A percentile compares a stretch with the other conserved stretches of the same genome.
Evolutionary conservation across 2,329 filamentous ascomycete genomes (phyloP).

Genomic region (Colletotrichum eremochloae): DNA sequence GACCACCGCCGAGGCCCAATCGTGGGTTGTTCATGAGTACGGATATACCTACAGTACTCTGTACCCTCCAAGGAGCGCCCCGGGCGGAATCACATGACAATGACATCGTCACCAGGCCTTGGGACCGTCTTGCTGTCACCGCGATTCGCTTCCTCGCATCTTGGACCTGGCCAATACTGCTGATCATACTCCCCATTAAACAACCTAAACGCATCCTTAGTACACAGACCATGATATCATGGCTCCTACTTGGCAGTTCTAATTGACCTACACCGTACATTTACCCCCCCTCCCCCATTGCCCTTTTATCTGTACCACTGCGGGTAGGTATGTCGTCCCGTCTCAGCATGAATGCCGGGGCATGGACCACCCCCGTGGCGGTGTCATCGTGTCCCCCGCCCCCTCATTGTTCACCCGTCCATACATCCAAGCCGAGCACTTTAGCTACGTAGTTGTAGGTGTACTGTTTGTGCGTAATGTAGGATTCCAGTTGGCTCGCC

Average conservation of each 20-base stretch:
- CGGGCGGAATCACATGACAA: neutral
- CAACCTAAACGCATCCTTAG: neutral
- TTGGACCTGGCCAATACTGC: neutral
- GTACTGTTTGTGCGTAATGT: no score
- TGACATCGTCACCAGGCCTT: conserved; percentile 21
- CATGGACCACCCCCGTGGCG: conserved; percentile 13
- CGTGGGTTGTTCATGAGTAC: neutral
- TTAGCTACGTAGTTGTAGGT: neutral
- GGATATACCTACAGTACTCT: no score
- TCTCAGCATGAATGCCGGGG: conserved; percentile 11
- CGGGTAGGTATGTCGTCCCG: neutral
- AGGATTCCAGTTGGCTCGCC: neutral
- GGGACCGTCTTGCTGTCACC: neutral
- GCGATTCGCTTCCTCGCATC: neutral
- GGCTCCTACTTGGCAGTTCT: conserved; percentile 9
- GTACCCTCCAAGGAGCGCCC: neutral
- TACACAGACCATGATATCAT: conserved; percentile 24
- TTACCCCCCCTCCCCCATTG: no score
- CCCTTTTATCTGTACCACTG: neutral
- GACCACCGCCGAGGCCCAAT: conserved; percentile 10
- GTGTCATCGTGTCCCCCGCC: neutral
- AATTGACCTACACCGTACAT: neutral
- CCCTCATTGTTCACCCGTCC: neutral
- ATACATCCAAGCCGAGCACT: neutral
- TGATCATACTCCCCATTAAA: neutral